Evolutionary conservation across 768 basidiomycete genomes (phyloP), one percentile per base, ranked within the genome.

Genomic region (Trichaptum fuscoviolaceum): DNA sequence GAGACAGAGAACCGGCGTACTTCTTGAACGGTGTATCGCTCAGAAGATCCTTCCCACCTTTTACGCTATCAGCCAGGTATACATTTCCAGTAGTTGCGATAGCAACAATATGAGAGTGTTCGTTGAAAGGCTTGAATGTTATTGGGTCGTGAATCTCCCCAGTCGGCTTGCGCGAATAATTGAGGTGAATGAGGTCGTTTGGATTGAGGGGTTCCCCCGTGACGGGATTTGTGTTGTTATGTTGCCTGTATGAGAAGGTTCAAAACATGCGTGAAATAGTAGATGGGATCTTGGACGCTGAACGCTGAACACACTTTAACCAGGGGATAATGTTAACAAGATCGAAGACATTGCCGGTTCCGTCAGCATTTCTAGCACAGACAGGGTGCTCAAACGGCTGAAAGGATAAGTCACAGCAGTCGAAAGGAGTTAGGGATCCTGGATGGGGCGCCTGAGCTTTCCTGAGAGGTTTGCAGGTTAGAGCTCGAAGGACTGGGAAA

Each of bases 61-160:
- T 93, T 67, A 95, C 81, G 70, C 95, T 96, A 61, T 98, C 97
- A 8, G 91, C 90, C 20, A 96, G 82, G 76, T 92, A 99, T 17
- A 99, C 95, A 74, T 97, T 97, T 18, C 95, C 95, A 0, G 94
- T 95, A 0, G 87, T 90, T 7, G 89, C 88, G 70, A 97, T 88
- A 57, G 93, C 92, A 42, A 95, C 92, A 65, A 99, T 92, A 73
- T 98, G 92, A 0, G 96, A 96, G 75, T 99, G 96, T 69, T 96
- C 91, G 73, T 85, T 95, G 83, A 99, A 97, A 1, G 93, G 91
- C 75, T 98, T 99, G 85, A 96, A 99, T 2, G 95, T 94, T 58
- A 99, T 95, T 0, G 97, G 97, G 75, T 99, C 97, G 75, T 97
- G 90, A 15, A 93, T 86, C 76, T 95, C 91, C 52, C 91, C 91